phyloP scores from a whole-genome alignment of 495 filamentous ascomycete species.

The Parachaetomium inaequale region DNA sequence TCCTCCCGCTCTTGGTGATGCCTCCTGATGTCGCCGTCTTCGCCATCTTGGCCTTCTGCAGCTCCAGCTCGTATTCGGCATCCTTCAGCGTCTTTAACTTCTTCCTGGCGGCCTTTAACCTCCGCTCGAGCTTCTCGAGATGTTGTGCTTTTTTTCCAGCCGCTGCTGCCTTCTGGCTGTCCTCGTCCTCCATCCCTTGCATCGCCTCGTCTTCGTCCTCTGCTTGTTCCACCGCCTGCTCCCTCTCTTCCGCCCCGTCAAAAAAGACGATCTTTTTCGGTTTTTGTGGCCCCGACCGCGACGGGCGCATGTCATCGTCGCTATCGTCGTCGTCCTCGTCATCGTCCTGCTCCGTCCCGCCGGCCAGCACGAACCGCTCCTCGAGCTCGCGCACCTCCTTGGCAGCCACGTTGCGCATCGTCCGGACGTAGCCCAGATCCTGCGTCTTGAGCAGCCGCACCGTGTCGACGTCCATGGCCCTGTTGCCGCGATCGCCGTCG shows the following conservation, averaged over 20 bases:
- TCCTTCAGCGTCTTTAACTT: constrained; percentile 65
- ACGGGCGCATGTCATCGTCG: constrained; percentile 18
- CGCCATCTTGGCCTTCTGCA: constrained; percentile 61
- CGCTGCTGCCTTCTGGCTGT: constrained; percentile 45
- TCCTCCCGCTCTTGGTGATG: constrained; percentile 73
- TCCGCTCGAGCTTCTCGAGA: constrained; percentile 40
- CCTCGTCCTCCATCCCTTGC: constrained; percentile 24
- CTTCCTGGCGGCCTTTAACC: constrained; percentile 62
- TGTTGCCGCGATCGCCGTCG: constrained; percentile 62
- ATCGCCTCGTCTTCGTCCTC: constrained; percentile 41
- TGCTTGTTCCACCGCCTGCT: constrained; percentile 35
- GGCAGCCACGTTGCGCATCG: constrained; percentile 49
- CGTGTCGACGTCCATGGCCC: constrained; percentile 60
- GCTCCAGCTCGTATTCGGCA: constrained; percentile 72
- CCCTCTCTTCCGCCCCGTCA: constrained; percentile 36
- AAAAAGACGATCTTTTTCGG: constrained; percentile 47
- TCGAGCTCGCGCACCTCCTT: constrained; percentile 45
- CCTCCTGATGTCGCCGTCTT: constrained; percentile 69
- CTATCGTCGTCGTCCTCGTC: constrained; percentile 28
- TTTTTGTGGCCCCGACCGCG: constrained; percentile 10
- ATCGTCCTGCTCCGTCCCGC: constrained; percentile 29
- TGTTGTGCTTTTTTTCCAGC: constrained; percentile 47
- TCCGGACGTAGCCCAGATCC: constrained; percentile 83
- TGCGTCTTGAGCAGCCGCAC: constrained; percentile 93
- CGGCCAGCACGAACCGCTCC: constrained; percentile 40